Base-by-base conservation (phyloP, 345 rosid genomes). In the Excoecaria agallocha region DNA sequence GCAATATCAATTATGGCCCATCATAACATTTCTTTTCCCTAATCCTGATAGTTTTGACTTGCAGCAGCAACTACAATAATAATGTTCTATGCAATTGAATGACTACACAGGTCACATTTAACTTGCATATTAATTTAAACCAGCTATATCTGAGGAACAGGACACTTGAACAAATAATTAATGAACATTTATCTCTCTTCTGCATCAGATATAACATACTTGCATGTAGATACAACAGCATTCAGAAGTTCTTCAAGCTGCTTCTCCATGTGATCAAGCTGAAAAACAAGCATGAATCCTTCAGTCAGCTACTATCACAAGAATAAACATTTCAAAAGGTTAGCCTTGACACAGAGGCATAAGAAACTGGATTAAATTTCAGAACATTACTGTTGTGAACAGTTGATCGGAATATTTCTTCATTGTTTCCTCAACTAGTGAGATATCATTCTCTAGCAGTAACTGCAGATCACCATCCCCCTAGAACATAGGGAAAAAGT, bases 231-330 rank as follows among this genome's bases (percentile, higher is more conserved):
- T 49, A 71, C 70, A 69, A 84, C 84, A 50, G 71, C 10, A 79
- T 84, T 80, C 63, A 86, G 87, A 77, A 85, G 79, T 66, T 82
- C 80, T 78, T 86, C 91, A 10, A 89, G 86, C 59, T 77, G 79
- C 59, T 39, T 72, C 75, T 88, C 89, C 91, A 88, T 89, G 82
- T 86, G 75, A 19, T 60, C 77, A 38, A 89, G 75, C 89, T 88
- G 56, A 66, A 64, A 76, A 68, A 58, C 7, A 79, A 73, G 39
- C 50, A 61, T n/a, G n/a, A n/a, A n/a, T n/a, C n/a, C n/a, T n/a
- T n/a, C n/a, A n/a, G n/a, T n/a, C n/a, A n/a, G n/a, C n/a, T n/a
- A n/a, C n/a, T n/a, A 66, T 66, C 69, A 43, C 17, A 45, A 66
- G 13, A 65, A 43, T n/a, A n/a, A n/a, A n/a, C n/a, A n/a, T 11